Evolutionary conservation across 306 rosid species (phyloP), one percentile per base, ranked within the genome.

Genomic region (cucumber (Cucumis sativus)): DNA sequence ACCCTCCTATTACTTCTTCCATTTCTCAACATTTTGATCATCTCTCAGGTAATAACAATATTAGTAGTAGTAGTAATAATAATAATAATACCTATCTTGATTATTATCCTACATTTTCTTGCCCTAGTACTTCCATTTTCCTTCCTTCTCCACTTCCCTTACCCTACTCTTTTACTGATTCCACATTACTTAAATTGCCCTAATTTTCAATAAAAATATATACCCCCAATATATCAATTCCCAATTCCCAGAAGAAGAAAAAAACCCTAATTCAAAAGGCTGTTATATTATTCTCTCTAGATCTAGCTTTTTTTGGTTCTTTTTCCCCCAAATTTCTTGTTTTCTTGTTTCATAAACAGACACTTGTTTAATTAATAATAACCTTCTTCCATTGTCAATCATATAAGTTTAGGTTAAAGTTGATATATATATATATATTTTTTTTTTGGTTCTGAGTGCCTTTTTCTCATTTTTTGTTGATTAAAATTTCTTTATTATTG

Each of bases 151-250:
- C 54, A 67, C 21, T 41, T 37, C 12, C 13, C 13, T 37, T 37
- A 66, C 73, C 73, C 52, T 37, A 66, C 51, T 18, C 8, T 68
- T 68, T 67, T 43, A 41, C 54, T 41, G 17, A 40, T 40, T 16
- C 74, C 70, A 64, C 51, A 37, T 39, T 65, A n/a, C 72, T 66
- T 15, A 66, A 64, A 66, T 66, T 66, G 51, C 72, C 72, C 51
- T 66, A 66, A 67, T 39, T 41, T 40, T 66, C 13, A 40, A 17
- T 8, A 37, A 65, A 6, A 65, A 6, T 17, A 63, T 17, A 63
- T 7, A 63, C 43, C 20, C 54, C 4, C 16, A 30, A 30, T 15
- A 6, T 1, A 61, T 28, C 70, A 66, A 65, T 37, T 33, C 9
- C 57, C 8, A 28, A 28, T 28, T 28, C 30, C 30, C 30, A 16